Base-by-base conservation (phyloP, 257 asterid species). In the Misopates orontium region DNA sequence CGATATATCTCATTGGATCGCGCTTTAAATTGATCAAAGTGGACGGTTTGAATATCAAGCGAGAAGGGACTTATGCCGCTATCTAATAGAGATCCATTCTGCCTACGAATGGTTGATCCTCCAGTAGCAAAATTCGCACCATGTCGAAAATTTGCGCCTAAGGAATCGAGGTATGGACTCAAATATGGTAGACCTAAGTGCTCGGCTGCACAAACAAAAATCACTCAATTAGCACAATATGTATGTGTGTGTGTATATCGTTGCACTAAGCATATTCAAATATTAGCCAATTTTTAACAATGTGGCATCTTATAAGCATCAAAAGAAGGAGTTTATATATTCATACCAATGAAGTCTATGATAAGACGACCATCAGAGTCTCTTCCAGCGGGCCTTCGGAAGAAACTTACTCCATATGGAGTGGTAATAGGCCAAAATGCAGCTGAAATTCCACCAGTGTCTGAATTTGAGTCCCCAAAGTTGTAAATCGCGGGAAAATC, bases 381-480 rank as follows among this genome's bases (percentile, higher is more conserved):
- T 56, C 89, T 66, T 15, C 89, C 87, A 0, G 82, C 78, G 1
- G 89, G 89, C 57, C 66, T 60, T 0, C 54, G 55, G 17, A 85
- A 85, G 87, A 70, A 85, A 25, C 72, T 81, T 41, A 25, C 40
- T 44, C 90, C 89, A 25, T 66, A 68, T 0, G 94, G 90, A 2
- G 78, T 51, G 0, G 80, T 72, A 58, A 70, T 45, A 9, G 86
- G 84, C 10, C 64, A 66, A 68, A 86, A 86, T 18, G 79, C 78
- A 0, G 87, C 90, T 10, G 90, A 72, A 17, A 78, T 68, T 0
- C 80, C 88, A 8, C 94, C 90, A 10, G 90, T 83, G 16, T 86
- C 94, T 0, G 90, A 83, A 68, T 81, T 86, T 0, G 88, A 79
- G 70, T 86, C 90, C 1, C 90, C 87, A 11, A 86, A 86, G 68